These are phyloP conservation scores for Vairimorpha apis DNA, from an alignment of 371 early-diverging fungal genomes.

Conservation along the genomic window DNA sequence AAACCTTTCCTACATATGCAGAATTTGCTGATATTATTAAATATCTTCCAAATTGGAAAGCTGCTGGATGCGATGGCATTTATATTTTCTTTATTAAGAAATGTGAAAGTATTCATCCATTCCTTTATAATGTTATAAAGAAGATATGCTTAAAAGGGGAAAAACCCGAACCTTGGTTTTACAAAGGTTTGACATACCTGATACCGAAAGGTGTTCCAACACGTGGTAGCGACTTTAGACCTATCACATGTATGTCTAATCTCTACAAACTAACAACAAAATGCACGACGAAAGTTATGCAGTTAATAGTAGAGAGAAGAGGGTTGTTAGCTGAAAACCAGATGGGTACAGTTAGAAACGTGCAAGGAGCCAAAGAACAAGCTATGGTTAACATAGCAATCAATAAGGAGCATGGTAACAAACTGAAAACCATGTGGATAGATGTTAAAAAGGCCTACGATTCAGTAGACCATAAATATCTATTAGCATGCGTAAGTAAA, in stretches of 20 bases:
- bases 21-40: too few species aligned
- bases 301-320: conserved; percentile 7
- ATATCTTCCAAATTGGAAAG: too few species aligned
- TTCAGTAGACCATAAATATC: not conserved
- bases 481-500: not conserved
- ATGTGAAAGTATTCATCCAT: too few species aligned
- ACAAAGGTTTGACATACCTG: conserved; percentile 26
- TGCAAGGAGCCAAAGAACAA: conserved; percentile 33
- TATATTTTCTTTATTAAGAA: too few species aligned
- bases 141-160: too few species aligned
- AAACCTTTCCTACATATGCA: too few species aligned
- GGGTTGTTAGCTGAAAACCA: conserved; percentile 24
- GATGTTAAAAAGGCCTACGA: not conserved
- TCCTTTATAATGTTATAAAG: too few species aligned
- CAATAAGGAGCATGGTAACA: not conserved
- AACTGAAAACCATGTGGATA: conserved; percentile 7
- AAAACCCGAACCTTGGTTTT: conserved; percentile 24
- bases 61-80: too few species aligned
- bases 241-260: conserved; percentile 34
- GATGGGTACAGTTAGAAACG: conserved; percentile 25
- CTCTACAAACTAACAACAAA: conserved; percentile 19
- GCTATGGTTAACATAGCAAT: conserved; percentile 6
- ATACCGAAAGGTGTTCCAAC: conserved; percentile 23
- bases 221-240: conserved; percentile 16
- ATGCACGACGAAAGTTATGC: not conserved